Percentiles rank a stretch among this genome's conserved stretches.
phyloP scores from a whole-genome alignment of 345 rosid genomes.

The thale cress (Arabidopsis thaliana) region DNA sequence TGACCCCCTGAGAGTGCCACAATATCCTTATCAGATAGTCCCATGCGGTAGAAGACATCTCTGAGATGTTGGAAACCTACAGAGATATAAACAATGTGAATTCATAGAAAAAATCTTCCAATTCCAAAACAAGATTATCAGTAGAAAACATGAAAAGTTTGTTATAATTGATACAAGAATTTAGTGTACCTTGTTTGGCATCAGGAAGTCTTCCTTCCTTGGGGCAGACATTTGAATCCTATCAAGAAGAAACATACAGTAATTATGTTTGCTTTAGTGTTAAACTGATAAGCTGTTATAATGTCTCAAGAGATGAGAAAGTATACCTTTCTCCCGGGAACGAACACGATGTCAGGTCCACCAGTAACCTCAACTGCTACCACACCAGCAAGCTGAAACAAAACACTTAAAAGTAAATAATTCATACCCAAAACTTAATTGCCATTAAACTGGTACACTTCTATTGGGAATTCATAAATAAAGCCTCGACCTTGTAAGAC shows the following conservation, averaged over 20 bases:
- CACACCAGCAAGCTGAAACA: constrained; percentile 86
- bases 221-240: constrained; percentile 78
- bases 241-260: constrained; percentile 31
- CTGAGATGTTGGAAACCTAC: constrained; percentile 75
- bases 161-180: not conserved
- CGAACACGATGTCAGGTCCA: constrained; percentile 81
- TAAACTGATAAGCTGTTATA: constrained; percentile 30
- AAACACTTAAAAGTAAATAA: not conserved
- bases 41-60: constrained; percentile 90
- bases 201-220: constrained; percentile 91
- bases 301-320: constrained; percentile 1
- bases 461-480: not conserved
- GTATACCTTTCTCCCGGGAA: constrained; percentile 86
- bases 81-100: constrained; percentile 15
- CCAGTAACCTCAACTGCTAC: constrained; percentile 98
- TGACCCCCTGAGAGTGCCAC: constrained; percentile 62
- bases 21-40: constrained; percentile 82
- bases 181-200: constrained; percentile 71
- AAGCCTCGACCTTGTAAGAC: not conserved
- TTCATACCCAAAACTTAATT: constrained; percentile 13
- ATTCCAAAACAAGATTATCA: not conserved
- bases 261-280: constrained; percentile 3
- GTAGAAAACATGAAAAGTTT: not conserved
- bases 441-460: not conserved
- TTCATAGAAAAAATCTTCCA: constrained; percentile 2